Evolutionary conservation across 2,329 filamentous ascomycete species (phyloP).

Genomic region (Laburnicola sp.): DNA sequence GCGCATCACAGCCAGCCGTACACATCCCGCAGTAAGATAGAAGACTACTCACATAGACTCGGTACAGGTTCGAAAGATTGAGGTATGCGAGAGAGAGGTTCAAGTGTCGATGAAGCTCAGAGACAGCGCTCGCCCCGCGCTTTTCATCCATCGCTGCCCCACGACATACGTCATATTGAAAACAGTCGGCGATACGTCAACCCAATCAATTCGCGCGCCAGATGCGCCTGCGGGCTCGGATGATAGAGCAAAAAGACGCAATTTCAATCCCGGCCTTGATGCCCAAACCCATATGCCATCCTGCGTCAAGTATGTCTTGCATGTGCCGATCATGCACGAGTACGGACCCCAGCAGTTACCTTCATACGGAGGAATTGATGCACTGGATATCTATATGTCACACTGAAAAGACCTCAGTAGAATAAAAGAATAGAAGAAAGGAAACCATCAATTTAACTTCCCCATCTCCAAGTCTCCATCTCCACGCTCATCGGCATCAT

Average conservation of each 20-base stretch:
- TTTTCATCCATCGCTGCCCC: constrained; percentile 26
- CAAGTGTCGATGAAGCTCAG: constrained; percentile 4
- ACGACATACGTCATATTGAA: constrained; percentile 30
- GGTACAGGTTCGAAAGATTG: neutral
- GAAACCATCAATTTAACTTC: constrained; percentile 65
- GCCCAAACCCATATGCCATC: neutral
- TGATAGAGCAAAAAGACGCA: neutral
- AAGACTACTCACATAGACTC: neutral
- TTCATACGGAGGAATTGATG: neutral
- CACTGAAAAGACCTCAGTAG: neutral
- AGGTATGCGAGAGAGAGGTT: neutral
- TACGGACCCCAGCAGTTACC: too few relatives aligned
- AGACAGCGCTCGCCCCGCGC: constrained; percentile 10
- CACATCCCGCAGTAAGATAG: too few relatives aligned
- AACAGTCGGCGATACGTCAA: constrained; percentile 30
- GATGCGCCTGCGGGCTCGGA: constrained; percentile 11
- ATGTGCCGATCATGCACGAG: too few relatives aligned
- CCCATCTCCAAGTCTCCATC: constrained; percentile 69
- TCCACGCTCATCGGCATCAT: constrained; percentile 41
- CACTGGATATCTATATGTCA: neutral
- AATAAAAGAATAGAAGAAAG: neutral
- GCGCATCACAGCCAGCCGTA: too few relatives aligned
- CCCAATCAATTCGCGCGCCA: constrained; percentile 12
- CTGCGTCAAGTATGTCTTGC: too few relatives aligned
- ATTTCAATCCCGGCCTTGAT: neutral